Base-by-base conservation (phyloP, 345 rosid genomes). In the Lepidium sativum region DNA sequence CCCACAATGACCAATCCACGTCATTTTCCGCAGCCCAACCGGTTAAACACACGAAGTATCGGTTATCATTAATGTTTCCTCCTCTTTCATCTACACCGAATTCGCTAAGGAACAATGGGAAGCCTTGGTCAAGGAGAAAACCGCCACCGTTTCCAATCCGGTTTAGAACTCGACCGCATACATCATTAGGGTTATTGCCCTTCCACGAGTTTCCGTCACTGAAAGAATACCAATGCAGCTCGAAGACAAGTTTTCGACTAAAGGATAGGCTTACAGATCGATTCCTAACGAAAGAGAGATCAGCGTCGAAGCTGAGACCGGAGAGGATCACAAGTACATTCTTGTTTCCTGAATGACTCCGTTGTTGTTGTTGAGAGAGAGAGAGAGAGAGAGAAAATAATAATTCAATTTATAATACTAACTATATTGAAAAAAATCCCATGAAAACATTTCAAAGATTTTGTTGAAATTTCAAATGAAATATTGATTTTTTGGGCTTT, bases 1-100 rank as follows among this genome's bases (percentile, higher is more conserved):
- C 88, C 99, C 97, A 95, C 14, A 85, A 29, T 0, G 92, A 88
- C 96, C 89, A 91, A 43, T 95, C 97, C 13, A 83, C 63, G 75
- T 95, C 99, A 17, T 85, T 82, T 17, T 84, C 96, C 21, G 94
- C 95, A 0, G 87, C 89, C 59, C 75, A 68, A 17, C 89, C 83
- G 37, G 79, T 66, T 75, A 91, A 75, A 77, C 99, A 91, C 43
- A 77, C 84, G 20, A 91, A 42, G 65, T 86, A 95, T 57, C 95
- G 70, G 33, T 91, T 76, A 50, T 86, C 96, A 43, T 81, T 77
- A 15, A 52, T 64, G 67, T 84, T 95, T 8, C 66, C 43, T 2
- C 96, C 97, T 59, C 91, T 83, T 54, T 75, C 73, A 69, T 95
- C 96, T 21, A 82, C 61, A 62, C 99, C 99, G 35, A 82, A 84